Conservation (phyloP, 139 green algal genomes). For the Ostreobium quekettii region DNA sequence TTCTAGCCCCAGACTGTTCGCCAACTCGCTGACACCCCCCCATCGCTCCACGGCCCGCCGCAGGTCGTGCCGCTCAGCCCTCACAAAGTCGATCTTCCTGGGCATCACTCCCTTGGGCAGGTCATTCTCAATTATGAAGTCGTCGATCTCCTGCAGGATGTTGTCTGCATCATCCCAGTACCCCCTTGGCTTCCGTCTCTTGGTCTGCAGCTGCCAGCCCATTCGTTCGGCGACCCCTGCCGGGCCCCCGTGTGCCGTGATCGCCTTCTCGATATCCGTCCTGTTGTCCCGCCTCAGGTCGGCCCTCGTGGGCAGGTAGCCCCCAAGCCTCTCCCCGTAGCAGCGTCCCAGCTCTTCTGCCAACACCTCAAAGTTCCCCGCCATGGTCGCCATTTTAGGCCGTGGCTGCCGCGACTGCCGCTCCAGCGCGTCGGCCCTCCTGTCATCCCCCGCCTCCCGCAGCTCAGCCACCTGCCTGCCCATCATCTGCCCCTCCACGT, state of each 20-base stretch:
- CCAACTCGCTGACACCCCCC: slow-evolving; percentile 35
- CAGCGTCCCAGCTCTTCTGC: slow-evolving; percentile 32
- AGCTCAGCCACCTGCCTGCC: not conserved
- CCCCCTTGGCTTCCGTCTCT: slow-evolving; percentile 33
- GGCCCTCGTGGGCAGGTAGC: slow-evolving; percentile 27
- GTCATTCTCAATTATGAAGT: slow-evolving; percentile 35
- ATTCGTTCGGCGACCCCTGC: slow-evolving; percentile 31
- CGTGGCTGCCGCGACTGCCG: slow-evolving; percentile 13
- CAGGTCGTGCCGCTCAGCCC: slow-evolving; percentile 35
- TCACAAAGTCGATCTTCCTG: slow-evolving; percentile 31
- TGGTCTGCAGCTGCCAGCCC: slow-evolving; percentile 36
- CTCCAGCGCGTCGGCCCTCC: not conserved
- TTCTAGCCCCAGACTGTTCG: not conserved
- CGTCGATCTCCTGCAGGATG: slow-evolving; percentile 34
- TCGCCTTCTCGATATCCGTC: slow-evolving; percentile 43
- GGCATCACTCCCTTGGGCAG: slow-evolving; percentile 34
- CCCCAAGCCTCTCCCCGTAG: slow-evolving; percentile 25
- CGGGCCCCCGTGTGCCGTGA: slow-evolving; percentile 36
- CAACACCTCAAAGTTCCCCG: slow-evolving; percentile 31
- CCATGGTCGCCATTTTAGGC: slow-evolving; percentile 27
- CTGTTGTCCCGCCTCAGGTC: slow-evolving; percentile 31
- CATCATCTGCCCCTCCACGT: not conserved
- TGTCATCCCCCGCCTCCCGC: not conserved
- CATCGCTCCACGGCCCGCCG: slow-evolving; percentile 38
- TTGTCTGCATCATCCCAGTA: slow-evolving; percentile 49